A percentile compares a stretch with the other conserved stretches of the same genome.
These are phyloP conservation scores for Xylaria sp. DNA, from an alignment of 2,329 filamentous ascomycete species.

Conservation along the genomic window DNA sequence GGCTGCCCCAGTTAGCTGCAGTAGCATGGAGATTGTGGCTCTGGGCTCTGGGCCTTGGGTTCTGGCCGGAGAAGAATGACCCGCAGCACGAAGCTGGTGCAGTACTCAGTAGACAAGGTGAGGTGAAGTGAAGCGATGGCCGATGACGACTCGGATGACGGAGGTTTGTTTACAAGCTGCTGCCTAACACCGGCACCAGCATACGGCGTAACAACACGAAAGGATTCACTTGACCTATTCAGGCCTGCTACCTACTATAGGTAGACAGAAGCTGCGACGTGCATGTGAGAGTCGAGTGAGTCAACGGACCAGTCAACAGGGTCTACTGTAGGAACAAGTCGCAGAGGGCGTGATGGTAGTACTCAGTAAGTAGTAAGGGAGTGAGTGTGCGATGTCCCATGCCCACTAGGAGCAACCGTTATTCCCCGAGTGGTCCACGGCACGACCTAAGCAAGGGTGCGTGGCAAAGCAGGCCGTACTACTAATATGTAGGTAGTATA, in stretches of 20 bases:
- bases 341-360: constrained; percentile 35
- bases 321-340: not conserved
- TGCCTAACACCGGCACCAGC: constrained; percentile 14
- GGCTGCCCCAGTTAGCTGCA: constrained; percentile 52
- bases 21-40: constrained; percentile 33
- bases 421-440: constrained; percentile 46
- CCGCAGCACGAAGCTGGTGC: constrained; percentile 21
- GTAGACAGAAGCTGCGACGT: constrained; percentile 17
- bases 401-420: constrained; percentile 38
- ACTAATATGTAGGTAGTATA: not conserved
- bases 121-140: constrained; percentile 14
- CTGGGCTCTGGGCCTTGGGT: constrained; percentile 19
- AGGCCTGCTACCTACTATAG: not conserved
- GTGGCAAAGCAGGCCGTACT: constrained; percentile 21
- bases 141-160: constrained; percentile 21
- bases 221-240: constrained; percentile 12
- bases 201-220: constrained; percentile 19
- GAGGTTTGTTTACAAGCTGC: not conserved
- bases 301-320: constrained; percentile 7
- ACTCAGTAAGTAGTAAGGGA: not conserved
- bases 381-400: constrained; percentile 34
- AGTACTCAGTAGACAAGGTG: constrained; percentile 20
- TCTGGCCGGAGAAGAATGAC: constrained; percentile 14
- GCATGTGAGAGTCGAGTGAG: constrained; percentile 17
- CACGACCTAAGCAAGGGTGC: constrained; percentile 37